Evolutionary conservation across 805 yeast species (phyloP).

Genomic region (Candida adriatica): DNA sequence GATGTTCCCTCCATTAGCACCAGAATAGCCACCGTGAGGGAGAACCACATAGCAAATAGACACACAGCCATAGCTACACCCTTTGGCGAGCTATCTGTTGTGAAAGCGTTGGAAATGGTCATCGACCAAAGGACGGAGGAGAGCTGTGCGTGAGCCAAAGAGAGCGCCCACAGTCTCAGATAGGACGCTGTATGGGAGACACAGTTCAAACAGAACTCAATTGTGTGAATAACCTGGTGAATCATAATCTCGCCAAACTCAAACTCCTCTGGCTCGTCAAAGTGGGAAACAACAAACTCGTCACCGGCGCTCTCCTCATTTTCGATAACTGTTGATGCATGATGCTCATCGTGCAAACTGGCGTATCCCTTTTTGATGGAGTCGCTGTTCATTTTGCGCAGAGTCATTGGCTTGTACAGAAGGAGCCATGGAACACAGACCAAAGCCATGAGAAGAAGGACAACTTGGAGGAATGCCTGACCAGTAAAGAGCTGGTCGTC

Average conservation of each 20-base stretch:
- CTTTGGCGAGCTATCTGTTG: conserved; percentile 36
- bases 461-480: conserved; percentile 69
- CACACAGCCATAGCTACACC: conserved; percentile 75
- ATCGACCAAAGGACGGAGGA: conserved; percentile 93
- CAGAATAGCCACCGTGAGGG: conserved; percentile 80
- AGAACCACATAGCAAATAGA: conserved; percentile 92
- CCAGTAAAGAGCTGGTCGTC: conserved; percentile 77
- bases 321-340: conserved; percentile 29
- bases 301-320: conserved; percentile 37
- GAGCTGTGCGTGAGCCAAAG: conserved; percentile 95
- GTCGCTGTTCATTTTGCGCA: conserved; percentile 30
- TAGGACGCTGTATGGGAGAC: conserved; percentile 98
- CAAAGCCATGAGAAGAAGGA: conserved; percentile 66
- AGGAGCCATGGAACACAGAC: conserved; percentile 93
- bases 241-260: conserved; percentile 93
- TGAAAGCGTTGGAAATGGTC: conserved; percentile 81
- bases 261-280: conserved; percentile 45
- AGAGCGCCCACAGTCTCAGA: conserved; percentile 94
- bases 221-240: conserved; percentile 96
- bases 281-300: conserved; percentile 10
- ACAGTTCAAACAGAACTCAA: conserved; percentile 95
- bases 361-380: conserved; percentile 46
- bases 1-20: conserved; percentile 99
- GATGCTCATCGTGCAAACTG: conserved; percentile 37
- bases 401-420: conserved; percentile 66